Evolutionary conservation across 305 asterid species (phyloP), one percentile per base, ranked within the genome.

Genomic region (Solanum hybrid): DNA sequence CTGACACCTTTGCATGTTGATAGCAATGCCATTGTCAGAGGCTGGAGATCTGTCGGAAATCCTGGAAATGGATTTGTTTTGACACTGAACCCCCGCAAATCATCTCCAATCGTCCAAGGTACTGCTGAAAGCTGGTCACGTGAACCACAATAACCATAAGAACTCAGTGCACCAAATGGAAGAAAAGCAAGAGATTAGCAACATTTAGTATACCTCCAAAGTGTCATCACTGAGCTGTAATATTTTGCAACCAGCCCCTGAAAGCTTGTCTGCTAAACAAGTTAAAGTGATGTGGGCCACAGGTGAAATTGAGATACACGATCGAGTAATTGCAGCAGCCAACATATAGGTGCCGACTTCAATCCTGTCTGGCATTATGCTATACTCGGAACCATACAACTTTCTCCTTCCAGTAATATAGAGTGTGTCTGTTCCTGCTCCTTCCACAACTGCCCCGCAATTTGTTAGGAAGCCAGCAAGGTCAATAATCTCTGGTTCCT

Each of bases 21-120:
- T 4, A 91, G 92, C 78, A 94, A 88, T 27, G 94, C 94, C 93
- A 92, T 90, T 7, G 92, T 89, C 36, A 77, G 93, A 26, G 92
- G 93, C 76, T 93, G 95, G 91, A 94, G 94, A 91, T 94, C 94
- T 9, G 94, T 93, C 2, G 95, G 94, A 92, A 93, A 93, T 90
- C 93, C 94, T 6, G 94, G 95, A 83, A 89, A 93, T 15, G 93
- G 95, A 27, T 32, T 91, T 2, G 93, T 93, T 89, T 10, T 90
- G 14, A 91, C 12, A 84, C 70, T 92, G 82, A 94, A 90, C 70
- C 93, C 94, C 83, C 20, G 82, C 80, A 90, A 89, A 41, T 91
- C 92, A 41, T 72, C 91, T 29, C 33, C 36, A 78, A 89, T 72
- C 34, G 86, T 80, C 33, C 70, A 15, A 39, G 78, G 90, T 13